Percentiles rank a stretch among this genome's conserved stretches.
Evolutionary conservation across 2,329 filamentous ascomycete genomes (phyloP).

Genomic region (Venturia nashicola): DNA sequence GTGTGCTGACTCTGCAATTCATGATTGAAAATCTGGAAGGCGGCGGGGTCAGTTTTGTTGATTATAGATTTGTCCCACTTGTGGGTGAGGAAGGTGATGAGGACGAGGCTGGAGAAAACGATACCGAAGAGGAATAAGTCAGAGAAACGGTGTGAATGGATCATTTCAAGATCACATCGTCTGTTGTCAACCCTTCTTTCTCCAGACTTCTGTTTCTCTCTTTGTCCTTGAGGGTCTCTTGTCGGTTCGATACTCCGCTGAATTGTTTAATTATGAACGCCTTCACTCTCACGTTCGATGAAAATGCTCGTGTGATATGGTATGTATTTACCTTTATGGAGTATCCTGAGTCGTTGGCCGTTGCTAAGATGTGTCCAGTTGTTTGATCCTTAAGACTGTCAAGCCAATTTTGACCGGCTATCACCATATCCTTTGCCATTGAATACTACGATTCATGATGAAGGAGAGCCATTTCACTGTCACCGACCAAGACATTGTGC

Average conservation of each 20-base stretch:
- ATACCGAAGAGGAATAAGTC: neutral
- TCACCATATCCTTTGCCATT: no score
- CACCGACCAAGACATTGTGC: no score
- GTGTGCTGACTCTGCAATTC: slow-evolving; percentile 87
- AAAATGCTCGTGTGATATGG: neutral
- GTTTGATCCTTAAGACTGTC: no score
- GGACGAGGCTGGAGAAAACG: neutral
- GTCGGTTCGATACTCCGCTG: neutral
- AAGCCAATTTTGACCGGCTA: no score
- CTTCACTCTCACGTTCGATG: neutral
- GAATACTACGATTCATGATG: no score
- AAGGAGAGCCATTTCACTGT: no score
- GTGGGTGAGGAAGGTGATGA: slow-evolving; percentile 41
- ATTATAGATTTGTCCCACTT: slow-evolving; percentile 72
- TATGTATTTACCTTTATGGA: no score
- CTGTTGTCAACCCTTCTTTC: neutral
- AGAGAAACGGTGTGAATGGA: neutral
- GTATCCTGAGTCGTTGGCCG: no score
- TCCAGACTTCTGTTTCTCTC: neutral
- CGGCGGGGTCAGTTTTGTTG: slow-evolving; percentile 55
- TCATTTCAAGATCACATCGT: neutral
- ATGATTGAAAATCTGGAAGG: slow-evolving; percentile 78
- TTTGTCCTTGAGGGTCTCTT: neutral
- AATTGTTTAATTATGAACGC: neutral
- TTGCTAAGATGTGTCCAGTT: no score